Evolutionary conservation across 2,329 filamentous ascomycete genomes (phyloP), one percentile per base, ranked within the genome.

Genomic region (Tolypocladium paradoxum): DNA sequence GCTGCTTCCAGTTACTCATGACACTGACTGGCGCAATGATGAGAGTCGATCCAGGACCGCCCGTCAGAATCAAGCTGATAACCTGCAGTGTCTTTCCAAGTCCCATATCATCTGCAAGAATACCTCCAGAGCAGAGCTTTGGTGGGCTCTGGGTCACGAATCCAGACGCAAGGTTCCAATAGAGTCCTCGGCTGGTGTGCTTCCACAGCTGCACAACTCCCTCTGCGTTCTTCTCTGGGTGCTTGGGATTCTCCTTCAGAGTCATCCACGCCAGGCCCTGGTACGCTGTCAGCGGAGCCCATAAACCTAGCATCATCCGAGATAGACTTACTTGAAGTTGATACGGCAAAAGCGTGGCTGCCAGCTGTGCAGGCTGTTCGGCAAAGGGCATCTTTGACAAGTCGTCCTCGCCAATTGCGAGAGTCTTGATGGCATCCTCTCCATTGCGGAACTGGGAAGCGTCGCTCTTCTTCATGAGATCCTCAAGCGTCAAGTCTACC

Each of bases 81-180:
- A 90, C 79, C 65, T 95, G 87, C 9, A 96, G 76, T 0, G 90
- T 96, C 72, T 95, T 95, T 27, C 90, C 90, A 6, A 96, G 71
- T 4, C 90, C 90, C 91, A 96, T 96, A 62, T 96, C 90, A 65
- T 96, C 90, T 14, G 68, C 89, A 9, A 96, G 76, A 49, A 96
- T 90, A 34, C 90, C 90, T 20, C 90, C 90, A 49, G 83, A 88
- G 7, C 88, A 82, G 24, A 95, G 75, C 1, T 72, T 67, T 0
- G 89, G 89, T 1, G 76, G 68, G 3, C 66, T 67, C 0, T 65
- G 67, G 9, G 78, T 82, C 11, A 82, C 78, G 64, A 84, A 91
- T 51, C 84, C 84, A 0, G 69, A 70, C 6, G 65, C 68, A 16
- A 69, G 55, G 83, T 92, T 55, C 84, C 88, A 58, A 88, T 76